Evolutionary conservation across 106 monocot species (phyloP), one percentile per base, ranked within the genome.

Genomic region (Dendrobium huoshanense): DNA sequence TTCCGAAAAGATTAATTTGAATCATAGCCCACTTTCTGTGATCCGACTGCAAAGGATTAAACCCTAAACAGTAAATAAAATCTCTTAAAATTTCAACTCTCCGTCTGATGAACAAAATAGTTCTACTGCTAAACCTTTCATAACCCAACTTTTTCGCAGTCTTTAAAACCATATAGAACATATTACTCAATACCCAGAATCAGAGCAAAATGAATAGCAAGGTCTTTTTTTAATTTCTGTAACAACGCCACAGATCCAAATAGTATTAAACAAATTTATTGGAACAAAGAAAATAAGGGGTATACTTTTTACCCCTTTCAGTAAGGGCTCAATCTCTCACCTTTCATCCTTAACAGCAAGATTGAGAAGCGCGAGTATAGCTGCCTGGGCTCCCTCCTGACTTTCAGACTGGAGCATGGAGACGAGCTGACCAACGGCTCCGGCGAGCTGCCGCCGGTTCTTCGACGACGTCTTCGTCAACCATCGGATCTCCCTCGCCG

Each of bases 401-500:
- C 47, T 79, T 31, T 84, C 89, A 9, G 64, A 84, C 67, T 56
- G 67, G 10, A 92, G 86, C 88, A 92, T 92, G 78, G 78, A 74
- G 3, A 92, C 92, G 72, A 92, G 86, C 18, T 86, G 88, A 64
- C 77, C 86, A 13, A 92, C 73, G n/a, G 89, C 82, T 8, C 67
- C 78, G 9, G 88, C 79, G 4, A 93, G 79, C 79, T 72, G 80
- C 49, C 90, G 67, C 72, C 92, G 79, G 83, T 90, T 84, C 81
- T 79, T 85, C 48, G 88, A 81, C 11, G 89, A 94, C 1, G 89
- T 82, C 86, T 86, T 88, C 11, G 94, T 89, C 65, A 94, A 79
- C 72, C 94, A 82, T n/a, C 91, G 80, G 78, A 94, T 91, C 86
- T 91, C 91, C 83, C 82, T 85, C 75, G 94, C 94, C 18, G 91